Base-by-base conservation (phyloP, 768 basidiomycete species). In the Suillus tomentosus region DNA sequence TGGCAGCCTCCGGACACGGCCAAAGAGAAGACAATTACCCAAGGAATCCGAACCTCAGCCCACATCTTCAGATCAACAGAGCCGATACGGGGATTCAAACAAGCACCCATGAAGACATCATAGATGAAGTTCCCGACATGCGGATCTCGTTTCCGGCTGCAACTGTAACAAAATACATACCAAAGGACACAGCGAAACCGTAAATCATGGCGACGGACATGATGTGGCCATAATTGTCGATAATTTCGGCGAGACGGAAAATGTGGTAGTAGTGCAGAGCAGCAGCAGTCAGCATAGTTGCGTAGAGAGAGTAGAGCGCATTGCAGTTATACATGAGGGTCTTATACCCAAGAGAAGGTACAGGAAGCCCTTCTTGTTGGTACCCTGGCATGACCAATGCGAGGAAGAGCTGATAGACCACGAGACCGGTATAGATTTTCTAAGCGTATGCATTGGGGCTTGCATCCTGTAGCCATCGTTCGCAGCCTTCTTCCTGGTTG, bases 11-110 rank as follows among this genome's bases (percentile, higher is more conserved):
- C 96, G 31, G 92, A 95, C 42, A 99, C 87, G 5, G 95, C 85
- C 68, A 98, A 82, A 78, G 95, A 90, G 82, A 98, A 98, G 19
- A 97, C 89, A 61, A 97, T 87, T 47, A 96, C 90, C 97, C 97
- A 99, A 5, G 96, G 95, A 68, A 99, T 91, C 58, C 97, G 88
- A 64, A 98, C 94, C 72, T 97, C 95, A 5, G 93, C 93, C 89
- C 94, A 99, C 96, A 99, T 98, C 79, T 99, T 99, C 72, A 99
- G 80, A 77, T 99, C 96, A 66, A 99, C 85, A 22, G 84, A 81
- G 8, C 95, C 95, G 65, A 99, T 84, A 64, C 96, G 88, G 8
- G 97, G 97, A 79, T 99, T 99, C 67, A 99, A 82, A 60, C 85
- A 85, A 47, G 95, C 95, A 53, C 96, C 96, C 96, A 98, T 97